phyloP scores from a whole-genome alignment of 805 yeast species.

The Suhomyces sp. region DNA sequence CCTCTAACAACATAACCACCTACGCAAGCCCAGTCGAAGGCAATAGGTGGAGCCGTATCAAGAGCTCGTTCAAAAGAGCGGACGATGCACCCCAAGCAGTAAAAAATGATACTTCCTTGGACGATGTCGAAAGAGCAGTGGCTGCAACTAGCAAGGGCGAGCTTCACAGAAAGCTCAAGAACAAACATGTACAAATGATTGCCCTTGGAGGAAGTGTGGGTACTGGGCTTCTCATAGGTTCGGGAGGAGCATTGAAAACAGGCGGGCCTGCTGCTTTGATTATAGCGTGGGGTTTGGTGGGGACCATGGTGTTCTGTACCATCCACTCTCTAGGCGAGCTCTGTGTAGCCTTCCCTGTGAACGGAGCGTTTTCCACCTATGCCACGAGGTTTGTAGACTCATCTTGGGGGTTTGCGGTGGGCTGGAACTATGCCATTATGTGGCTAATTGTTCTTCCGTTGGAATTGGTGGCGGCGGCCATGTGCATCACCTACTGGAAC shows the following conservation, averaged over 20 bases:
- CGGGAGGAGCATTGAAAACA: constrained; percentile 41
- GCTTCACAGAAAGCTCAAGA: constrained; percentile 20
- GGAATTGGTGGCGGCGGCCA: constrained; percentile 39
- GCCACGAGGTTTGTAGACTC: constrained; percentile 37
- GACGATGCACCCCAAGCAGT: constrained; percentile 9
- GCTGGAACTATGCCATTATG: constrained; percentile 38
- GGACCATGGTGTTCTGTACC: constrained; percentile 55
- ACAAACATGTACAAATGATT: constrained; percentile 26
- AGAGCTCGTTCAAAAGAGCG: constrained; percentile 31
- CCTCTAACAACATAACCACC: neutral
- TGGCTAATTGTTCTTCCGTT: constrained; percentile 38
- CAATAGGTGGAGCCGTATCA: constrained; percentile 19
- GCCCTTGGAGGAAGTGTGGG: constrained; percentile 31
- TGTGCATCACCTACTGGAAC: constrained; percentile 36
- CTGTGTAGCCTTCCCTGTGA: constrained; percentile 46
- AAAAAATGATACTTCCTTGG: neutral
- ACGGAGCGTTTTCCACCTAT: constrained; percentile 39
- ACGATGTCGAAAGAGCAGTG: constrained; percentile 36
- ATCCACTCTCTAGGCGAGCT: constrained; percentile 66
- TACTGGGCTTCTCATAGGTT: constrained; percentile 44
- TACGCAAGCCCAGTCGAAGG: neutral
- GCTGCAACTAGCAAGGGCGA: constrained; percentile 27
- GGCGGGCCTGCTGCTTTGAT: constrained; percentile 47
- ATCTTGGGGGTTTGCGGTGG: constrained; percentile 41
- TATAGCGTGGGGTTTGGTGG: constrained; percentile 57